Evolutionary conservation across 1,284 basidiomycete genomes (phyloP).

Genomic region (Trichosporon inkin): DNA sequence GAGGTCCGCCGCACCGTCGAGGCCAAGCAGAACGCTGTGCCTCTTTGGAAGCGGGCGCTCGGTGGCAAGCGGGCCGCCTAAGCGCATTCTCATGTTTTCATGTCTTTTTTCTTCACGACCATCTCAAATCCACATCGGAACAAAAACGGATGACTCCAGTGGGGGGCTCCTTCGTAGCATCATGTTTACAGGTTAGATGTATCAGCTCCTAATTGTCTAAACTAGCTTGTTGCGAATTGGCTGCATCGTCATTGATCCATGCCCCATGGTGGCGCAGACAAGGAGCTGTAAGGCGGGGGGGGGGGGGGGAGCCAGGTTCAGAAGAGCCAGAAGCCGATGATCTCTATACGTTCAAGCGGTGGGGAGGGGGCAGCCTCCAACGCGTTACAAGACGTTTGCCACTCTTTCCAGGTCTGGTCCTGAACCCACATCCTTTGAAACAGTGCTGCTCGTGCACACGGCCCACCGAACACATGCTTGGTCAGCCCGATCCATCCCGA

Average conservation of each 20-base stretch:
- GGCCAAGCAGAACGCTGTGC: constrained; percentile 56
- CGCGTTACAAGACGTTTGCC: too few species aligned
- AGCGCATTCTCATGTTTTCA: background rate
- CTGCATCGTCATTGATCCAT: background rate
- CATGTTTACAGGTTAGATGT: constrained; percentile 3
- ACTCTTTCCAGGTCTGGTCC: too few species aligned
- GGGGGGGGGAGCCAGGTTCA: too few species aligned
- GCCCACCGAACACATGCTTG: too few species aligned
- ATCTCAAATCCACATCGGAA: background rate
- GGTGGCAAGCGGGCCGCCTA: constrained; percentile 10
- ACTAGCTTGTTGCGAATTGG: background rate
- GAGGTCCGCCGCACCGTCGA: constrained; percentile 60
- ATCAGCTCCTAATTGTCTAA: constrained; percentile 4
- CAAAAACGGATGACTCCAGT: background rate
- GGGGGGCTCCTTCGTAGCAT: background rate
- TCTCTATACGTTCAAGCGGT: too few species aligned
- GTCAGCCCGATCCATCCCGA: too few species aligned
- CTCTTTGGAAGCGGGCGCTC: constrained; percentile 24
- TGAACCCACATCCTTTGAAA: too few species aligned
- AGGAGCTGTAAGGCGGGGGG: background rate
- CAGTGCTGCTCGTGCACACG: too few species aligned
- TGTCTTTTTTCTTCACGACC: background rate
- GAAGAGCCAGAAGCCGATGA: too few species aligned
- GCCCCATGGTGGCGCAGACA: background rate
- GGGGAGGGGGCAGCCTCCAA: too few species aligned